These are phyloP conservation scores for Musa troglodytarum DNA, from an alignment of 176 grass and related monocot species.

Conservation along the genomic window DNA sequence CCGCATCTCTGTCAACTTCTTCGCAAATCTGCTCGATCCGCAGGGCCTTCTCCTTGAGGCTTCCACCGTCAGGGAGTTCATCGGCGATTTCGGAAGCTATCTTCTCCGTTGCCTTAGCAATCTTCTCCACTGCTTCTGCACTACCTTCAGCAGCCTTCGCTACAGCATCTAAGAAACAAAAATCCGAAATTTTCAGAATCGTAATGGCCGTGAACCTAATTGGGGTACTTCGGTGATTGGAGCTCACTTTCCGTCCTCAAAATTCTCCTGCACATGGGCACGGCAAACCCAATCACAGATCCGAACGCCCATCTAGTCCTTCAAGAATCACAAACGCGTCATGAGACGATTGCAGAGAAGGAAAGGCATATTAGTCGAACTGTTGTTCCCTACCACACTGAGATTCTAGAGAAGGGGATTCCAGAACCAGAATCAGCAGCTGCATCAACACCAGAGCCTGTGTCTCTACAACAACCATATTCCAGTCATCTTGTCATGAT, in stretches of 20 bases:
- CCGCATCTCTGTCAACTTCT: slow-evolving; percentile 49
- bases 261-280: slow-evolving; percentile 46
- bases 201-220: neutral
- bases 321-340: neutral
- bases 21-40: slow-evolving; percentile 48
- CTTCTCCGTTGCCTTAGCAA: slow-evolving; percentile 55
- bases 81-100: slow-evolving; percentile 37
- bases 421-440: neutral
- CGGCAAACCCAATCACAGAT: slow-evolving; percentile 26
- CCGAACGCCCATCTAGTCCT: slow-evolving; percentile 41
- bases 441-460: neutral
- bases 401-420: neutral
- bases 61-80: slow-evolving; percentile 35
- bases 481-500: neutral
- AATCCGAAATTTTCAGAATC: neutral
- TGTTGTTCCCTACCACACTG: neutral
- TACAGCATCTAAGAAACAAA: slow-evolving; percentile 33
- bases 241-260: slow-evolving; percentile 31
- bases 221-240: neutral
- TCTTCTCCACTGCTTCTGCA: slow-evolving; percentile 42
- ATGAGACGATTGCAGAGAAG: neutral
- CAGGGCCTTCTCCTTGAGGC: slow-evolving; percentile 33
- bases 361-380: neutral
- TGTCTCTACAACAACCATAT: neutral
- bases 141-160: slow-evolving; percentile 27